Conservation (phyloP, 2,329 filamentous ascomycete genomes). For the Fusarium sp. region DNA sequence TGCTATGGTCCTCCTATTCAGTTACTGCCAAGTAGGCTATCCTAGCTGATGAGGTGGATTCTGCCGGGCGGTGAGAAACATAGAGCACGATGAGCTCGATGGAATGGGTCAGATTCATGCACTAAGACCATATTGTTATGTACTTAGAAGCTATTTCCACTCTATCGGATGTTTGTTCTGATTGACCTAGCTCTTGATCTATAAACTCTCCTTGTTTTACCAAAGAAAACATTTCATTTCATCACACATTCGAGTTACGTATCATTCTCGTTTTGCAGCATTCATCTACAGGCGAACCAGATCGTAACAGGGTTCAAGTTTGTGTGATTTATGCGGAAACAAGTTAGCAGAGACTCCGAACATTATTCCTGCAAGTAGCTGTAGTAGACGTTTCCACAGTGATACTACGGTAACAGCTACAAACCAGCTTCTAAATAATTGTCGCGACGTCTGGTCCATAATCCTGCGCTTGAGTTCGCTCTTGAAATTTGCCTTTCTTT, state of each 20-base stretch:
- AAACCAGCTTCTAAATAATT: slow-evolving; percentile 40
- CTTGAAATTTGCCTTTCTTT: slow-evolving; percentile 1
- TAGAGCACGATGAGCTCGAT: slow-evolving; percentile 13
- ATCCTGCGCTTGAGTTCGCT: slow-evolving; percentile 1
- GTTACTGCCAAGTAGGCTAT: slow-evolving; percentile 43
- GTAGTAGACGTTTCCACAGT: slow-evolving; percentile 46
- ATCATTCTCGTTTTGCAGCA: slow-evolving; percentile 32
- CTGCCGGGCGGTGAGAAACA: slow-evolving; percentile 52
- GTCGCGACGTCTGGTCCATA: slow-evolving; percentile 18
- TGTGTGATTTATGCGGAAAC: slow-evolving; percentile 18
- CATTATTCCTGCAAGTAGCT: slow-evolving; percentile 44
- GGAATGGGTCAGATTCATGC: slow-evolving; percentile 27
- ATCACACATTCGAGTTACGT: slow-evolving; percentile 32
- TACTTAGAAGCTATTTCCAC: slow-evolving; percentile 40
- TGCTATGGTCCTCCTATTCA: slow-evolving; percentile 46
- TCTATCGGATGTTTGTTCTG: slow-evolving; percentile 39
- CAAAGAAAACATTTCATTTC: slow-evolving; percentile 36
- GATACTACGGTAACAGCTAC: slow-evolving; percentile 45
- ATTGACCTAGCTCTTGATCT: slow-evolving; percentile 39
- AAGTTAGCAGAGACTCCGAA: slow-evolving; percentile 34
- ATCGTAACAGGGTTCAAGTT: slow-evolving; percentile 13
- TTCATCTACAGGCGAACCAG: slow-evolving; percentile 23
- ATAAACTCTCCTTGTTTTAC: slow-evolving; percentile 43
- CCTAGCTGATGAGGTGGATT: slow-evolving; percentile 48
- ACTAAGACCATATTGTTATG: slow-evolving; percentile 40